Conservation (phyloP, 805 yeast species). For the Lachancea waltii region DNA sequence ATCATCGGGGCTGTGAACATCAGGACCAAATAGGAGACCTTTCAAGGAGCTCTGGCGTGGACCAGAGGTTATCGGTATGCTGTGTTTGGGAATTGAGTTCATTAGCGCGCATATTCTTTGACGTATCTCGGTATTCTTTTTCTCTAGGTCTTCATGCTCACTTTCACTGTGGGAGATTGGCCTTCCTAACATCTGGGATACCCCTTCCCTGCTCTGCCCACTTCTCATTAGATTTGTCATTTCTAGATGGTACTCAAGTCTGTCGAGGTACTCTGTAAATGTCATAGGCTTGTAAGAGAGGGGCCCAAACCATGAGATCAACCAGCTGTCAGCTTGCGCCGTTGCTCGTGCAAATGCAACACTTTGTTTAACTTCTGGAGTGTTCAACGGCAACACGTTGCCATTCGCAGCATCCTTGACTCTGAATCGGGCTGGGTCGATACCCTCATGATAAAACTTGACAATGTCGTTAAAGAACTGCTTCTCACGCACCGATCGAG, state of each 20-base stretch:
- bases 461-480: constrained; percentile 32
- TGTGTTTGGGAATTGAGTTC: constrained; percentile 12
- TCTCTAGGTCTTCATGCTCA: constrained; percentile 14
- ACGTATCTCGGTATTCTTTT: constrained; percentile 17
- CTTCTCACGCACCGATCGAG: constrained; percentile 44
- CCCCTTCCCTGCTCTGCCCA: constrained; percentile 17
- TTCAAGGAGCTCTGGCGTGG: constrained; percentile 13
- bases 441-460: constrained; percentile 30
- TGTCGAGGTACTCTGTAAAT: constrained; percentile 34
- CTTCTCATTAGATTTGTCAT: constrained; percentile 25
- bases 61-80: constrained; percentile 9
- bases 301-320: constrained; percentile 66
- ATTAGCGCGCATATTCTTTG: constrained; percentile 13
- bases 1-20: constrained; percentile 16
- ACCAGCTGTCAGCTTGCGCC: constrained; percentile 39
- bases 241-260: constrained; percentile 28
- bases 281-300: constrained; percentile 47
- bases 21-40: constrained; percentile 19
- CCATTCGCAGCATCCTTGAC: constrained; percentile 31
- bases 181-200: constrained; percentile 13
- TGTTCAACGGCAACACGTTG: constrained; percentile 23
- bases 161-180: constrained; percentile 14
- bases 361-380: constrained; percentile 31
- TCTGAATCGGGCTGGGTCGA: constrained; percentile 31
- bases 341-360: constrained; percentile 39